Base-by-base conservation (phyloP, 2,329 filamentous ascomycete species). In the Microcyclospora tardicrescens region DNA sequence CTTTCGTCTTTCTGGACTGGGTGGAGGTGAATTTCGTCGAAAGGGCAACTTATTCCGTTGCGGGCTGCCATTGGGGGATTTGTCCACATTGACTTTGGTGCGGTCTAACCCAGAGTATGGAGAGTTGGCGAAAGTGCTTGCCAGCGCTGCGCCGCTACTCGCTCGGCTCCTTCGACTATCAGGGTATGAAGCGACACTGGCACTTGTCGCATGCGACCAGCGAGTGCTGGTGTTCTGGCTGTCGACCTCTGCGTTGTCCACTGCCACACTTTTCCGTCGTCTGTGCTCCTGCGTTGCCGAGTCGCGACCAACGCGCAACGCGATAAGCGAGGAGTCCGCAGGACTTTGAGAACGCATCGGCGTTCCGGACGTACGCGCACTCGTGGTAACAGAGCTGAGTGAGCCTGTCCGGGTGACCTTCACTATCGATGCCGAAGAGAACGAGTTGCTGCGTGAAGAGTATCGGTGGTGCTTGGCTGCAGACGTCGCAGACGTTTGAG, bases 201-300 rank as follows among this genome's bases (percentile, higher is more conserved):
- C 71, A 24, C 63, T 56, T 16, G 71, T 74, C 13, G 69, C 73
- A 46, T 74, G 71, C 28, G 72, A 75, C 71, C 71, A 75, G 45
- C 72, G 68, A 51, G 74, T 71, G 38, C 73, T 58, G 42, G 67
- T 71, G 30, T 61, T 63, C 36, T 69, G 48, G 24, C 65, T 67
- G 48, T 69, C 67, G 40, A 57, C 53, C 36, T 66, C 38, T 33
- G 35, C 58, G 36, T 47, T 45, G 16, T 50, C 53, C 38, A 60
- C 54, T 31, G 59, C 59, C 39, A 52, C 57, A 52, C 64, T 67
- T 40, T 60, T 62, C 47, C 63, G 59, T 37, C 64, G 59, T 40
- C 43, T 48, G 35, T 43, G 43, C 16, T 50, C 44, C 28, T 43
- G 35, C 28, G 42, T 27, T 34, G 44, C 43, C 30, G 12, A n/a